Evolutionary conservation across 2,329 filamentous ascomycete species (phyloP), one percentile per base, ranked within the genome.

Genomic region (Trichoderma afroharzianum): DNA sequence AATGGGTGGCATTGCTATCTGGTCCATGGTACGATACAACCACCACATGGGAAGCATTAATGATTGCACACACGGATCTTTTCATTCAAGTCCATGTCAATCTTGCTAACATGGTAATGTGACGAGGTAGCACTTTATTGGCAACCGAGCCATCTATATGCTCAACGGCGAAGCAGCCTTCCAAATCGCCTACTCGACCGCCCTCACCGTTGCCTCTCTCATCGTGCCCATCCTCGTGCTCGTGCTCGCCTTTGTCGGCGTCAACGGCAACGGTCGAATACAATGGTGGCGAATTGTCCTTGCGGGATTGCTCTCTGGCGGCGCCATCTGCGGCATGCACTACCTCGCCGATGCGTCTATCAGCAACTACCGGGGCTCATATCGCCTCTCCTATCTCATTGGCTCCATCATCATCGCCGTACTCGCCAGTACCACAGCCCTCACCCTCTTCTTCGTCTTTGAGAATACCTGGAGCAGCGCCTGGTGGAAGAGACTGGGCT

Each of bases 381-480:
- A 50, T 50, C 43, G n/a, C 4, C 43, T 50, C n/a, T 50, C 43
- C 43, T 50, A 50, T n/a, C 43, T 50, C n/a, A 50, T 50, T 12
- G 43, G 43, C n/a, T 50, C 43, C n/a, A n/a, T 50, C 43, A 9
- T 50, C n/a, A 50, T 50, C 9, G 43, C 43, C 43, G 43, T 50
- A 4, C 43, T 50, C n/a, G 43, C 43, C 43, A 50, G 43, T 1
- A 50, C 43, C 9, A 81, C 88, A 2, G 91, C 93, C 0, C 84
- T 97, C 58, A 85, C 88, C 0, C 83, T 94, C 2, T 96, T 97
- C 83, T 96, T 95, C 81, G 87, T 91, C 73, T 90, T 92, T 79
- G 88, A 91, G 73, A 88, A 91, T 18, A 86, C 88, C 6, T 97
- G 93, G 93, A 92, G 91, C 62, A 91, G 90, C 76, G 88, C 87